These are phyloP conservation scores for Termitomyces sp. DNA, from an alignment of 768 basidiomycete species.

Conservation along the genomic window DNA sequence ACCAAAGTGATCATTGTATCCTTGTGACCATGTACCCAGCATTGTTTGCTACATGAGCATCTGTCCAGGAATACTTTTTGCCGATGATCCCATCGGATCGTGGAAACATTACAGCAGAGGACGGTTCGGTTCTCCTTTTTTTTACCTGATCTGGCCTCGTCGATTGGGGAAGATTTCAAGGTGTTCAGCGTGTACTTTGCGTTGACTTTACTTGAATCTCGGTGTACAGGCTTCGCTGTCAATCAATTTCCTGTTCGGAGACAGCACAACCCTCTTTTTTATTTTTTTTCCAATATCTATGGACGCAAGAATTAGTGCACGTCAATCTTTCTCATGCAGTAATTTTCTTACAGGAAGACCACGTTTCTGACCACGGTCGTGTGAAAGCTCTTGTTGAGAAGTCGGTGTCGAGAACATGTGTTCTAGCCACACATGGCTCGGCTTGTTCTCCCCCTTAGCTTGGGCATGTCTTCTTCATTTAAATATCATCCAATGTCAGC, in stretches of 20 bases:
- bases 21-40: background rate
- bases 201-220: background rate
- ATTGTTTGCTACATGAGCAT: background rate
- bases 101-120: background rate
- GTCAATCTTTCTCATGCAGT: too few relatives aligned
- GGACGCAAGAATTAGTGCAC: background rate
- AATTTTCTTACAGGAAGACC: background rate
- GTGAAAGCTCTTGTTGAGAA: background rate
- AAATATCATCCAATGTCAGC: background rate
- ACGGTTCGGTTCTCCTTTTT: background rate
- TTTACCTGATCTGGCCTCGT: background rate
- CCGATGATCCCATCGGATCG: background rate
- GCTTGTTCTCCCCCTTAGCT: background rate
- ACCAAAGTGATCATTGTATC: background rate
- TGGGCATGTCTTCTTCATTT: background rate
- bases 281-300: background rate
- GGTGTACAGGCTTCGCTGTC: background rate
- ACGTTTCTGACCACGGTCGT: background rate
- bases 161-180: background rate
- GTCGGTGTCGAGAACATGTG: background rate
- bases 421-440: background rate
- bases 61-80: background rate
- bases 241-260: background rate
- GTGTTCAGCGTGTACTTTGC: background rate
- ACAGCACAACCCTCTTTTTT: background rate